Evolutionary conservation across 441 rosid species (phyloP).

Genomic region (Eutrema salsugineum): DNA sequence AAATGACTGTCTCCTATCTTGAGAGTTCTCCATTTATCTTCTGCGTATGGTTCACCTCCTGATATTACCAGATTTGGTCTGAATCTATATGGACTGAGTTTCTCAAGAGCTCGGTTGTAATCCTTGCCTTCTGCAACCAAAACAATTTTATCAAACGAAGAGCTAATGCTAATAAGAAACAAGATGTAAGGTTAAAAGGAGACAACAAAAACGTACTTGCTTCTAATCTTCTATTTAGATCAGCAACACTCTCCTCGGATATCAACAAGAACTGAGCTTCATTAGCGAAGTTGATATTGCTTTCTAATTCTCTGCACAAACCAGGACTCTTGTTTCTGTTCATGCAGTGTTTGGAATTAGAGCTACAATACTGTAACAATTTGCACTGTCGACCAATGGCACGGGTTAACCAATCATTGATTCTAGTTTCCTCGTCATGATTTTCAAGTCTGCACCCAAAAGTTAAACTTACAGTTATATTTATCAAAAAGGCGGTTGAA

Average conservation of each 20-base stretch:
- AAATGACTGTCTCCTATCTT: constrained; percentile 57
- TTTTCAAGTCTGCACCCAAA: constrained; percentile 50
- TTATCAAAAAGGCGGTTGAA: background rate
- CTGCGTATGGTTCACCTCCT: constrained; percentile 78
- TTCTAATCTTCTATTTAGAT: constrained; percentile 62
- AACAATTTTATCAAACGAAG: background rate
- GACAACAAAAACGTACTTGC: constrained; percentile 44
- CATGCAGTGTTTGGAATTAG: constrained; percentile 33
- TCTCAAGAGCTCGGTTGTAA: constrained; percentile 26
- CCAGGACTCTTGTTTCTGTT: constrained; percentile 38
- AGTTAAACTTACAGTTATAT: background rate
- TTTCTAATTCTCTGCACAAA: constrained; percentile 61
- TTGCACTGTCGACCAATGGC: constrained; percentile 77
- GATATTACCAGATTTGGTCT: constrained; percentile 79
- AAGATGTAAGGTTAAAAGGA: constrained; percentile 2
- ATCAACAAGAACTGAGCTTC: constrained; percentile 90
- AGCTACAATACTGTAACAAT: constrained; percentile 47
- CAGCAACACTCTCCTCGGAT: constrained; percentile 81
- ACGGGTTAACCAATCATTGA: constrained; percentile 73
- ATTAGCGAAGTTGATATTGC: constrained; percentile 68
- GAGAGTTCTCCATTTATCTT: constrained; percentile 80
- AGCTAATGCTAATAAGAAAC: background rate
- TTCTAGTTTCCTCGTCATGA: constrained; percentile 43
- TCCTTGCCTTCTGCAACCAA: constrained; percentile 34
- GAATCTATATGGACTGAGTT: constrained; percentile 62